These are phyloP conservation scores for Pontederia paniculata DNA, from an alignment of 176 grass and related monocot species.

Conservation along the genomic window DNA sequence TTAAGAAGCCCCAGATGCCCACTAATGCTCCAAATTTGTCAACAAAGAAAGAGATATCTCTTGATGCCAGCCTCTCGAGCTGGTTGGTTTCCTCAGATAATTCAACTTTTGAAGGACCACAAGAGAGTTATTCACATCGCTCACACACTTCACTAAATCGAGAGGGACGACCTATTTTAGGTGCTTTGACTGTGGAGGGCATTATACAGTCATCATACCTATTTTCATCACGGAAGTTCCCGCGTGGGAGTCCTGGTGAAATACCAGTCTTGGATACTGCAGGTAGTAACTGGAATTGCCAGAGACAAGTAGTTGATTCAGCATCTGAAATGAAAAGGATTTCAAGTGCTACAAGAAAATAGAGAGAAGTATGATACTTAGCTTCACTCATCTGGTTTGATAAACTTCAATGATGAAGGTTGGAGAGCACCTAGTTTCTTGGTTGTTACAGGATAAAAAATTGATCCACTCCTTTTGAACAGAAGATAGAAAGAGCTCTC, in stretches of 20 bases:
- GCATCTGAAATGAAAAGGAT: slow-evolving; percentile 32
- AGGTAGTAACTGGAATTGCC: slow-evolving; percentile 31
- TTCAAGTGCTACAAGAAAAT: slow-evolving; percentile 50
- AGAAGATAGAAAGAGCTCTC: too few relatives aligned
- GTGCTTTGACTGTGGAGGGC: slow-evolving; percentile 71
- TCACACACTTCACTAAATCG: slow-evolving; percentile 41
- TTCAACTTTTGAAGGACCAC: slow-evolving; percentile 24
- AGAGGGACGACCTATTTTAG: slow-evolving; percentile 77
- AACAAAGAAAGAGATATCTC: slow-evolving; percentile 51
- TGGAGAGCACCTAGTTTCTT: too few relatives aligned
- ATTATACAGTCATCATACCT: slow-evolving; percentile 66
- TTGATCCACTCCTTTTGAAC: too few relatives aligned
- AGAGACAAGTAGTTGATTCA: not conserved
- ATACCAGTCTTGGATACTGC: slow-evolving; percentile 78
- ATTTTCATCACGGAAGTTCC: slow-evolving; percentile 51
- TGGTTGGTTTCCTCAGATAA: slow-evolving; percentile 46
- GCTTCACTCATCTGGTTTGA: slow-evolving; percentile 10
- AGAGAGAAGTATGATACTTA: slow-evolving; percentile 30
- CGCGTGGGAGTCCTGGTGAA: slow-evolving; percentile 52
- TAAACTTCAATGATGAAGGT: too few relatives aligned
- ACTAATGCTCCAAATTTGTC: slow-evolving; percentile 23
- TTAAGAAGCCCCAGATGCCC: slow-evolving; percentile 21
- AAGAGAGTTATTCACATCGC: slow-evolving; percentile 33
- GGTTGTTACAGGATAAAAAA: too few relatives aligned
- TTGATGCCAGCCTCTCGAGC: slow-evolving; percentile 81